phyloP scores from a whole-genome alignment of 257 asterid genomes.

The Lithospermum erythrorhizon region DNA sequence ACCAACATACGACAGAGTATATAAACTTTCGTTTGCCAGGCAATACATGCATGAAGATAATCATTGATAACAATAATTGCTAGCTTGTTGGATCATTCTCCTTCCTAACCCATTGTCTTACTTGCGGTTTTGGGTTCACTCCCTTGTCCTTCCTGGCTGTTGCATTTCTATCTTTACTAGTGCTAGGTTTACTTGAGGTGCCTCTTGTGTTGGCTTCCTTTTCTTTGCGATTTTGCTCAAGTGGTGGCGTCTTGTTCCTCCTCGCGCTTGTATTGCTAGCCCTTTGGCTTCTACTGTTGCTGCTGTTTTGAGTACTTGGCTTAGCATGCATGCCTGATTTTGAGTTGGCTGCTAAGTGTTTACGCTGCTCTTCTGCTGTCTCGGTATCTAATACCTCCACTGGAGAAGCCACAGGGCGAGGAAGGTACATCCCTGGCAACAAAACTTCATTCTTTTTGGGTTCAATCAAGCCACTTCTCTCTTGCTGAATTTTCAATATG shows the following conservation, averaged over 20 bases:
- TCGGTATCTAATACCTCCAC: slow-evolving; percentile 20
- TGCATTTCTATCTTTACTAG: slow-evolving; percentile 35
- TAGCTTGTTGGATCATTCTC: slow-evolving; percentile 17
- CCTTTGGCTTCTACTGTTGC: not conserved
- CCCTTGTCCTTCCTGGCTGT: slow-evolving; percentile 37
- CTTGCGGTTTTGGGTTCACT: slow-evolving; percentile 44
- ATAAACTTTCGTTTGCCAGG: not conserved
- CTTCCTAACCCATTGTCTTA: slow-evolving; percentile 53
- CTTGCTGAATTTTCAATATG: slow-evolving; percentile 53
- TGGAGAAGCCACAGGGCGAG: slow-evolving; percentile 35
- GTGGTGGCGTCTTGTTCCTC: not conserved
- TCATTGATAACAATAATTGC: not conserved
- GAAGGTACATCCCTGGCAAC: slow-evolving; percentile 77
- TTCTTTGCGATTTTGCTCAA: slow-evolving; percentile 19
- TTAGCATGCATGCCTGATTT: not conserved
- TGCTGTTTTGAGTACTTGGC: not conserved
- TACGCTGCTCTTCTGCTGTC: not conserved
- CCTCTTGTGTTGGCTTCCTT: slow-evolving; percentile 25
- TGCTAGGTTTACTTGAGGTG: slow-evolving; percentile 33
- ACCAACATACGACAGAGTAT: not conserved
- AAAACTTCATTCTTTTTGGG: slow-evolving; percentile 54
- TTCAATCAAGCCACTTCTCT: slow-evolving; percentile 74
- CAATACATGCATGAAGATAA: not conserved
- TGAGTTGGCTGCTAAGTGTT: too few relatives aligned
- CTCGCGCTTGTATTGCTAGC: not conserved